Conservation (phyloP, 2,329 filamentous ascomycete genomes). For the Myotisia sp. region DNA sequence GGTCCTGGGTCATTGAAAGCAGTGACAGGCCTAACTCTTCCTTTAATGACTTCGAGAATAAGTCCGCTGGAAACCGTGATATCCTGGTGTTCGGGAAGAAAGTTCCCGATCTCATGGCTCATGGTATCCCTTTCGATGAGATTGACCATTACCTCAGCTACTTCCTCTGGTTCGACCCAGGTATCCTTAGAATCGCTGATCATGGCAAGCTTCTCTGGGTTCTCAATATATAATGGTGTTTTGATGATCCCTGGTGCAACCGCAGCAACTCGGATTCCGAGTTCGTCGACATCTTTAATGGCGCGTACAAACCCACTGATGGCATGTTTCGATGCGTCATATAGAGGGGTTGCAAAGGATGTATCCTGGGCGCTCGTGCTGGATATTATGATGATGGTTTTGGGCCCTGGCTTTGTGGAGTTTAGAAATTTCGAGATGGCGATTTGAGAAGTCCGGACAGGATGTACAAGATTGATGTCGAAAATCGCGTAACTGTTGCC, state of each 20-base stretch:
- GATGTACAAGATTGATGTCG: conserved; percentile 40
- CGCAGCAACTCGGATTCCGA: conserved; percentile 44
- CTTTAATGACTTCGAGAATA: conserved; percentile 43
- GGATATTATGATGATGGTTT: conserved; percentile 35
- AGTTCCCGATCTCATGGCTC: conserved; percentile 21
- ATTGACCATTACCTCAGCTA: conserved; percentile 44
- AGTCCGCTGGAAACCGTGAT: conserved; percentile 34
- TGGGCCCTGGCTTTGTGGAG: conserved; percentile 23
- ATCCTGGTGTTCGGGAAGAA: conserved; percentile 16
- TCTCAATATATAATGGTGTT: conserved; percentile 47
- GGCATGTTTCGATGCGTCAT: conserved; percentile 36
- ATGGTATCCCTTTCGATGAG: conserved; percentile 38
- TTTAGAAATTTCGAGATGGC: conserved; percentile 36
- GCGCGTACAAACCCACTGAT: conserved; percentile 37
- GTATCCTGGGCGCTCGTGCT: conserved; percentile 33
- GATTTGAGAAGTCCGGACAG: conserved; percentile 37
- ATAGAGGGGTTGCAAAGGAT: conserved; percentile 30
- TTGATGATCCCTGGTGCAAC: conserved; percentile 49
- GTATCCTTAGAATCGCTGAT: conserved; percentile 34
- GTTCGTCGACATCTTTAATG: conserved; percentile 30
- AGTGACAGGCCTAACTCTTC: conserved; percentile 37
- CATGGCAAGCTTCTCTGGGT: conserved; percentile 44
- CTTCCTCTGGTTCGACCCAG: conserved; percentile 47
- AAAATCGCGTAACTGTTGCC: conserved; percentile 31
- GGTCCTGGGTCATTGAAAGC: conserved; percentile 42